Evolutionary conservation across 805 yeast genomes (phyloP), one percentile per base, ranked within the genome.

Genomic region (Candida maesae): DNA sequence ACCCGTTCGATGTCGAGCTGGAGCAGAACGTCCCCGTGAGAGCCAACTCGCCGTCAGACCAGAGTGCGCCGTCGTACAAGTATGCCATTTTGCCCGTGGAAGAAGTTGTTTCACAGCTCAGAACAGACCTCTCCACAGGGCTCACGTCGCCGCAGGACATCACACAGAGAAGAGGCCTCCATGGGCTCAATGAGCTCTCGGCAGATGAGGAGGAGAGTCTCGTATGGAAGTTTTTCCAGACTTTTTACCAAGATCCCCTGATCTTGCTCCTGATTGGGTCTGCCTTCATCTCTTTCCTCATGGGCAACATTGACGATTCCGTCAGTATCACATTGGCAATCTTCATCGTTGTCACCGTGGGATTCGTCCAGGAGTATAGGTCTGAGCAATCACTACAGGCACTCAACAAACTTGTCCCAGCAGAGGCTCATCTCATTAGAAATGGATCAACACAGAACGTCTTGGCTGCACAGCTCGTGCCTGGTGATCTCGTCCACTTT

Each of bases 221-320:
- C 33, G 44, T 77, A n/a, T 62, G 74, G 65, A 84, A 86, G 61
- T 93, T 93, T 54, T 38, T 88, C 9, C 70, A 81, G 45, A 87
- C 82, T 41, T 93, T 93, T 57, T 81, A 86, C 55, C 90, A 85
- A 52, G 96, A 93, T 64, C 97, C 96, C 18, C 71, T 93, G 65
- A 91, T 93, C 50, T 68, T 93, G 51, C 68, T 93, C 44, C 72
- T 93, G 54, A 85, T 90, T 30, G 97, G 93, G 0, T 88, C 97
- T 1, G 97, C 99, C 0, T 76, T 74, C 2, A 72, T 93, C 26
- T 81, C 95, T 47, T 85, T 91, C 51, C 63, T 86, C 53, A 87
- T 93, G 95, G 96, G 96, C n/a, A 93, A 93, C 64, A 78, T 79
- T 24, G 97, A 93, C 60, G 99, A 93, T 62, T 95, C 98, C 2